These are phyloP conservation scores for Musa balbisiana DNA, from an alignment of 202 grass and related monocot species.

Conservation along the genomic window DNA sequence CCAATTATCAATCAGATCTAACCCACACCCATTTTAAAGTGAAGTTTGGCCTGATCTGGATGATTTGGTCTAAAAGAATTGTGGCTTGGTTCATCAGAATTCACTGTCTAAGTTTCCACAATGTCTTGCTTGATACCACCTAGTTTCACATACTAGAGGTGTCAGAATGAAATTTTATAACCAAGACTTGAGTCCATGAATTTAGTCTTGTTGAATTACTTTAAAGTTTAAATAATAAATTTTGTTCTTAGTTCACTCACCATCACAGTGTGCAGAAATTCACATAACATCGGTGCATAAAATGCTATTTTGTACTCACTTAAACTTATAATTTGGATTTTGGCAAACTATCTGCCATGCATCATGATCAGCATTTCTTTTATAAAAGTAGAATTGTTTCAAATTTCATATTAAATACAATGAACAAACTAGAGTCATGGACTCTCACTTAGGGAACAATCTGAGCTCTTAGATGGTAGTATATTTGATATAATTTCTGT, in stretches of 20 bases:
- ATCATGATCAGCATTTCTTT: neutral
- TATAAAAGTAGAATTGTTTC: neutral
- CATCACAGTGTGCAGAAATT: no score
- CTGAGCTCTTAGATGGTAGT: neutral
- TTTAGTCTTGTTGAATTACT: neutral
- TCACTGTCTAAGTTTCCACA: neutral
- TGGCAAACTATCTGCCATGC: neutral
- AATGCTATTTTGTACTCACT: neutral
- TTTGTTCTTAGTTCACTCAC: no score
- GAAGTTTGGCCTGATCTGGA: neutral
- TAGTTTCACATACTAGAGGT: neutral
- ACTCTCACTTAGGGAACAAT: neutral
- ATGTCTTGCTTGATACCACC: neutral
- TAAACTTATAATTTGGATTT: slow-evolving; percentile 1
- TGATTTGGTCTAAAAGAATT: neutral
- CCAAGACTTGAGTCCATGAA: neutral
- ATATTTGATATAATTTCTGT: neutral
- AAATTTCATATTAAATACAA: no score
- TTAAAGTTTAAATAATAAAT: no score
- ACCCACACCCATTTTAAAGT: neutral
- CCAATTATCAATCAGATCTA: neutral
- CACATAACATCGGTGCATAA: neutral
- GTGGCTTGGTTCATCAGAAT: neutral
- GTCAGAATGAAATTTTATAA: neutral
- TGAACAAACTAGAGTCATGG: neutral